Base-by-base conservation (phyloP, 352 stramenopile species). In the Phytophthora agathidicida region DNA sequence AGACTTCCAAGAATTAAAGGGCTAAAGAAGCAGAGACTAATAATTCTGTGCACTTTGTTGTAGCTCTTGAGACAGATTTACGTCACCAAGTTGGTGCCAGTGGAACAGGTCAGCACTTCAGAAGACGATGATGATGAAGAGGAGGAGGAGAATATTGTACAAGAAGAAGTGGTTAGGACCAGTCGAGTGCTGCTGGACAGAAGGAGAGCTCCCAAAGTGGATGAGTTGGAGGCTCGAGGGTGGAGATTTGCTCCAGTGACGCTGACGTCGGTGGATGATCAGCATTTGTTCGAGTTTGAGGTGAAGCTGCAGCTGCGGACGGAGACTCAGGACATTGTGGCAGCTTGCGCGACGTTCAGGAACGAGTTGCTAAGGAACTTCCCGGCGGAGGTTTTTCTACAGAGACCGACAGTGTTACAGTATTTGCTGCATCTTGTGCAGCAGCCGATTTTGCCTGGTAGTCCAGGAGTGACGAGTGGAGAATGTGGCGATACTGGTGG, bases 211-310 rank as follows among this genome's bases (percentile, higher is more conserved):
- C 59, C 37, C 2, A 54, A 51, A 31, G 27, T 76, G 1, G 37
- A 55, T 5, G 42, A 58, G 10, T n/a, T 80, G 13, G 71, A 80
- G 26, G 49, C 62, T 9, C 10, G 36, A 23, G 86, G 86, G 6
- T 94, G 86, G 86, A 56, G 51, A 0, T 90, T 89, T 45, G 68
- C 86, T 5, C 55, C 32, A 0, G 75, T 93, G 9, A 42, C 60
- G n/a, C 65, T 94, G 20, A 61, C 71, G 13, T 50, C 75, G 2
- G 72, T 72, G 27, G 83, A 94, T 50, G 83, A 93, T 27, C 81
- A 94, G 49, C 67, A 67, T 37, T 63, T 94, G 7, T 92, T 94
- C 27, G 86, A 91, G 54, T 89, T 92, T 54, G 76, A 94, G 52
- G 83, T 93, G 42, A 88, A 85, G 41, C 67, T 89, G 16, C 67